A percentile compares a stretch with the other conserved stretches of the same genome.
phyloP scores from a whole-genome alignment of 306 rosid species.

The Prunus kanzakura region DNA sequence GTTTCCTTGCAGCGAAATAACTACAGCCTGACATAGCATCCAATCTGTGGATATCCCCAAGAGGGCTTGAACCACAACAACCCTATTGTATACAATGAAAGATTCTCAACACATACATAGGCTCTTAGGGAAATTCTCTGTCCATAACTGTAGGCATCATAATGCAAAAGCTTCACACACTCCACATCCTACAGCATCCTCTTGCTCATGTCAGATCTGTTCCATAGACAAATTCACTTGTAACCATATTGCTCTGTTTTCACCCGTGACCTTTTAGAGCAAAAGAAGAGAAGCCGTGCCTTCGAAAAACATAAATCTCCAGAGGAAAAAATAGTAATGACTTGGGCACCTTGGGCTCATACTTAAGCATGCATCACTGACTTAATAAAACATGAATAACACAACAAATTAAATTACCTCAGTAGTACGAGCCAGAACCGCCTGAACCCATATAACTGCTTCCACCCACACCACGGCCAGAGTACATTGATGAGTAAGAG shows the following conservation, averaged over 20 bases:
- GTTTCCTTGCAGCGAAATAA: constrained; percentile 43
- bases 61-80: constrained; percentile 36
- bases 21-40: constrained; percentile 25
- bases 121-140: constrained; percentile 42
- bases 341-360: background rate
- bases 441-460: constrained; percentile 76
- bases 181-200: constrained; percentile 71
- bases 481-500: constrained; percentile 71
- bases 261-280: constrained; percentile 44
- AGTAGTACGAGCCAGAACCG: constrained; percentile 84
- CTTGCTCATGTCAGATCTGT: constrained; percentile 66
- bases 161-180: constrained; percentile 49
- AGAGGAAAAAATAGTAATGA: constrained; percentile 13
- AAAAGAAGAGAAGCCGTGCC: constrained; percentile 42
- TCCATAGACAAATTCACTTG: constrained; percentile 71
- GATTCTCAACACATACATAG: constrained; percentile 18
- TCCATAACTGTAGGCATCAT: constrained; percentile 48
- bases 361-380: background rate
- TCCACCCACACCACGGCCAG: constrained; percentile 71
- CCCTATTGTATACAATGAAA: constrained; percentile 16
- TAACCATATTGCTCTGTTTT: constrained; percentile 56
- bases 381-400: background rate
- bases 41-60: constrained; percentile 25
- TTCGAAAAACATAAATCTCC: constrained; percentile 32
- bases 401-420: constrained; percentile 43